A percentile compares a stretch with the other conserved stretches of the same genome.
Conservation (phyloP, 164 flowering plant genomes). For the Tetrastigma voinierianum region DNA sequence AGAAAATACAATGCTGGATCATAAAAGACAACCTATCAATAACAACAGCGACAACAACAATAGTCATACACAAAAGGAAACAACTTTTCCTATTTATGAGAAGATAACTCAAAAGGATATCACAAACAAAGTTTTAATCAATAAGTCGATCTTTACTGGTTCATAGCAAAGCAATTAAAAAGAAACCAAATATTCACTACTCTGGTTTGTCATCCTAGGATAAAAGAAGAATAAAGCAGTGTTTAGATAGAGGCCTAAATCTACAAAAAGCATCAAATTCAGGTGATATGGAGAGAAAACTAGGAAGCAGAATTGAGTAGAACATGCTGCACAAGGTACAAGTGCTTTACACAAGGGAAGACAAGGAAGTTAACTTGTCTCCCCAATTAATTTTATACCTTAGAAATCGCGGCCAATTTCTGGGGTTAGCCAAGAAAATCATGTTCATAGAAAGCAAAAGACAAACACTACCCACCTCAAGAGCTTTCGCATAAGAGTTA, state of each 20-base stretch:
- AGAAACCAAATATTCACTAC: too few species aligned
- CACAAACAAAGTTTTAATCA: too few species aligned
- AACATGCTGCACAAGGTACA: not conserved
- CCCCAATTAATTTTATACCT: not conserved
- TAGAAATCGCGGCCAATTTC: not conserved
- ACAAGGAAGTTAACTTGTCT: not conserved
- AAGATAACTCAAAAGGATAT: too few species aligned
- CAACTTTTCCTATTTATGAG: too few species aligned
- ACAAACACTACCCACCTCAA: slow-evolving; percentile 58
- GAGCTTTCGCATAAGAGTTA: slow-evolving; percentile 96
- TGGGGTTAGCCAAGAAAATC: not conserved
- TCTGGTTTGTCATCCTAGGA: too few species aligned
- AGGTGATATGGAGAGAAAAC: not conserved
- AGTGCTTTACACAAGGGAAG: not conserved
- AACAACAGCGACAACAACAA: not conserved
- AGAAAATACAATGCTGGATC: not conserved
- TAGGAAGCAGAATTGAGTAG: not conserved
- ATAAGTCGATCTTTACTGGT: too few species aligned
- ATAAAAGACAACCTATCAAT: not conserved
- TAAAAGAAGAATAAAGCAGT: too few species aligned
- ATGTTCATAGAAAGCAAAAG: not conserved
- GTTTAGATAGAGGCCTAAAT: too few species aligned
- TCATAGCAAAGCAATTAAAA: too few species aligned
- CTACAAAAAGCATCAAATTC: too few species aligned
- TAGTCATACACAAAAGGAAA: not conserved